Base-by-base conservation (phyloP, 2,329 filamentous ascomycete species). In the Pseudopyricularia cyperi region DNA sequence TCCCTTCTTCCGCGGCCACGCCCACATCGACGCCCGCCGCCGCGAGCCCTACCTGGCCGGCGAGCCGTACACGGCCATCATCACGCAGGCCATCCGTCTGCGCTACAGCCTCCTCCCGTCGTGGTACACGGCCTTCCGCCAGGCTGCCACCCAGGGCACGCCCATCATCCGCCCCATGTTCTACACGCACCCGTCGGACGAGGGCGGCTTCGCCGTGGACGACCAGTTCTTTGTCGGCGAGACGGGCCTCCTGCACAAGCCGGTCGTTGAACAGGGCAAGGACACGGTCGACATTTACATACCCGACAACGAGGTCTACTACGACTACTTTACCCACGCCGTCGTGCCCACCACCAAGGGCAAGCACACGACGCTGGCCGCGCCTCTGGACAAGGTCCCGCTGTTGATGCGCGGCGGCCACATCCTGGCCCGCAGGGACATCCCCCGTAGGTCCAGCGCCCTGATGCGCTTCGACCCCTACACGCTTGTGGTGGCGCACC, bases 101-200 rank as follows among this genome's bases (percentile, higher is more conserved):
- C 82, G 93, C 50, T 98, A 98, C 68, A 82, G 85, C 56, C 76
- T 98, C 34, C 77, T 98, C 39, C 93, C 93, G 28, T 82, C 87
- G 1, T 97, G 90, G 90, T 98, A 98, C 67, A 97, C 91, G 1
- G 89, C 91, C 8, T 98, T 98, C 75, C 89, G 91, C 63, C 82
- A 94, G 62, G 89, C 93, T 12, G 85, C 87, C 59, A 75, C 82
- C 15, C 82, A 87, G 48, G 91, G 90, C 39, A 86, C 83, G 52
- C 93, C 93, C 0, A 91, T 98, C 59, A 74, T 98, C 52, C 80
- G 88, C 51, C 91, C 93, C 9, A 89, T 97, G 70, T 95, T 90
- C 71, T 97, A 91, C 71, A 85, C 89, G 2, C 88, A 95, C 62
- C 93, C 93, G 0, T 72, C 77, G 1, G 89, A 94, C 58, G 91